phyloP scores from a whole-genome alignment of 2,329 filamentous ascomycete genomes.

The Ceratocystis diversiconidia region DNA sequence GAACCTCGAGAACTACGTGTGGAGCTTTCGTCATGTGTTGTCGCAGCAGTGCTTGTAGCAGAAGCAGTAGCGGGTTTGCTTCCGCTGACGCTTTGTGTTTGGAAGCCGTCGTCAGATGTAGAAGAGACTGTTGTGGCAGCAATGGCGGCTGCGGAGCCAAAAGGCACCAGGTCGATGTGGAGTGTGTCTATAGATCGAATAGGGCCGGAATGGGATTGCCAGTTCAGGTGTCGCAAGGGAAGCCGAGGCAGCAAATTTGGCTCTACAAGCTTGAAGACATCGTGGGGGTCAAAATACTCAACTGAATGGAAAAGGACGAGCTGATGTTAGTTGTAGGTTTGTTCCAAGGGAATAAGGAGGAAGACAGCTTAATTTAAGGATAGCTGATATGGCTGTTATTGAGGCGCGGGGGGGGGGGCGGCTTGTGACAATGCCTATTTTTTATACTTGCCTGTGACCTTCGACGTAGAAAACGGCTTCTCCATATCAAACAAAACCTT shows the following conservation, averaged over 20 bases:
- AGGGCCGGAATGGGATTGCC: slow-evolving; percentile 87
- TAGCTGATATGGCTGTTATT: neutral
- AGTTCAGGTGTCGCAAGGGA: slow-evolving; percentile 82
- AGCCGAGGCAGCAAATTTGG: slow-evolving; percentile 64
- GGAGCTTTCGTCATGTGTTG: slow-evolving; percentile 23
- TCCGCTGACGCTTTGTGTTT: slow-evolving; percentile 39
- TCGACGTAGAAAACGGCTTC: slow-evolving; percentile 55
- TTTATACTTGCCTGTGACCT: slow-evolving; percentile 51
- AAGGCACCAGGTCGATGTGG: slow-evolving; percentile 71
- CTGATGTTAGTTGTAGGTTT: neutral
- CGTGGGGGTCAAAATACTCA: slow-evolving; percentile 90
- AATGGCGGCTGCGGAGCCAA: slow-evolving; percentile 34
- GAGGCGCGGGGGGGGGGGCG: neutral
- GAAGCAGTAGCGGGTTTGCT: slow-evolving; percentile 24
- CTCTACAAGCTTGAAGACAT: slow-evolving; percentile 69
- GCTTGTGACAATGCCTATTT: neutral
- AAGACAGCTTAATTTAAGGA: neutral
- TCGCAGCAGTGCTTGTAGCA: slow-evolving; percentile 28
- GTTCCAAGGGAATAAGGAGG: slow-evolving; percentile 19
- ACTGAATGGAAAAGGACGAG: slow-evolving; percentile 37
- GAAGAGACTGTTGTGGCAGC: slow-evolving; percentile 26
- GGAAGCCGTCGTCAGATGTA: slow-evolving; percentile 44
- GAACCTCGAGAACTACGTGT: neutral
- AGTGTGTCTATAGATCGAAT: slow-evolving; percentile 86
- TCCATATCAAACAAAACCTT: slow-evolving; percentile 34